Conservation (phyloP, 345 rosid species). For the Citrus hindsii region DNA sequence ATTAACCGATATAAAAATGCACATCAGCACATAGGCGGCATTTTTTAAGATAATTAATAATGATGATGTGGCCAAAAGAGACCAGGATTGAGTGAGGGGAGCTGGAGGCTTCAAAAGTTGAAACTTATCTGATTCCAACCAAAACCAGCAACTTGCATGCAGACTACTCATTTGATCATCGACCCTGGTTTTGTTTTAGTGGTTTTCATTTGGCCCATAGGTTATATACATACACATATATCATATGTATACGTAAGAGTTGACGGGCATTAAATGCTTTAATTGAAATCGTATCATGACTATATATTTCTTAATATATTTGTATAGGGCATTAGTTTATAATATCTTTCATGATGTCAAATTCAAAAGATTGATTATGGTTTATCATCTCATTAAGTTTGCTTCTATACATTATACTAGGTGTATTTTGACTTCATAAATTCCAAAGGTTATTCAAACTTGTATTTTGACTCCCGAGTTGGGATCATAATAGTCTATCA, state of each 20-base stretch:
- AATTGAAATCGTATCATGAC: too few relatives aligned
- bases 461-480: too few relatives aligned
- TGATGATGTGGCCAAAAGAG: neutral
- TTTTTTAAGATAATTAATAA: neutral
- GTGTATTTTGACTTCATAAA: neutral
- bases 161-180: neutral
- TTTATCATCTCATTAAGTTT: neutral
- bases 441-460: too few relatives aligned
- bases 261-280: conserved; percentile 1
- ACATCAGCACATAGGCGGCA: neutral
- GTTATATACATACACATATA: neutral
- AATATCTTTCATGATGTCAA: neutral
- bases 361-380: neutral
- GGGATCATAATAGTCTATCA: too few relatives aligned
- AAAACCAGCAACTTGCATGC: conserved; percentile 9
- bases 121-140: conserved; percentile 15
- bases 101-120: neutral
- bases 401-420: neutral
- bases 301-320: too few relatives aligned
- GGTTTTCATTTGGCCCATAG: conserved; percentile 27
- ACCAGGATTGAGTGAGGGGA: neutral
- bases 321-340: neutral
- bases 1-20: too few relatives aligned
- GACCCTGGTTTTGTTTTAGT: conserved; percentile 17
- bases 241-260: neutral